Conservation (phyloP, 148 eudicot species). For the Amaranthus hypochondriacus region DNA sequence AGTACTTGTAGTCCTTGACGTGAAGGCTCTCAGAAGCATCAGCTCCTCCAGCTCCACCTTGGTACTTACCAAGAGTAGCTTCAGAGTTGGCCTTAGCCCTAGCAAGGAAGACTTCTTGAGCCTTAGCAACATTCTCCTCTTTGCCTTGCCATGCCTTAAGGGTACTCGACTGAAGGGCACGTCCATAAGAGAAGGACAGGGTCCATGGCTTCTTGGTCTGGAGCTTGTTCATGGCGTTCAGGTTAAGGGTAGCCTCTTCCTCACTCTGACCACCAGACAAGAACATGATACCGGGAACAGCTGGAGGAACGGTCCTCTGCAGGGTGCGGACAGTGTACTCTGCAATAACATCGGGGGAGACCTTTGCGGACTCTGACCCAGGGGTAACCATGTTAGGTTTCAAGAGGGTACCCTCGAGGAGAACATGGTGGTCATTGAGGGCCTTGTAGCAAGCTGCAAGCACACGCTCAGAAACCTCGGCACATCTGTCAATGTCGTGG, state of each 20-base stretch:
- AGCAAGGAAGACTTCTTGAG: conserved; percentile 62
- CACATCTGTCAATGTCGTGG: conserved; percentile 72
- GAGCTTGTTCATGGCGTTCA: conserved; percentile 90
- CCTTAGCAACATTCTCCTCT: conserved; percentile 60
- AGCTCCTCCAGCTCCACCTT: conserved; percentile 61
- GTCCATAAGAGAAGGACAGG: conserved; percentile 82
- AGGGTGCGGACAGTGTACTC: conserved; percentile 81
- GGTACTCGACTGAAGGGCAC: conserved; percentile 91
- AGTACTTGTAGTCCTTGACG: conserved; percentile 96
- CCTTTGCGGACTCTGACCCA: conserved; percentile 73
- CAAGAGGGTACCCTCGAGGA: conserved; percentile 81
- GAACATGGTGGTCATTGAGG: conserved; percentile 84
- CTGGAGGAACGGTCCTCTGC: conserved; percentile 83
- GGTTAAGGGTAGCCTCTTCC: conserved; percentile 84
- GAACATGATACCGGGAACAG: conserved; percentile 90
- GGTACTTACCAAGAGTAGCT: conserved; percentile 82
- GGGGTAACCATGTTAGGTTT: conserved; percentile 99
- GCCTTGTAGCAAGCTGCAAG: conserved; percentile 91
- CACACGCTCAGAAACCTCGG: conserved; percentile 86
- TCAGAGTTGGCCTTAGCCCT: conserved; percentile 91
- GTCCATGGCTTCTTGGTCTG: conserved; percentile 88
- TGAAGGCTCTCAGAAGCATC: conserved; percentile 89
- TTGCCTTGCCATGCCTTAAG: conserved; percentile 93
- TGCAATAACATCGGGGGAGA: conserved; percentile 70
- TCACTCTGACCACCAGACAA: conserved; percentile 98